Percentiles rank a stretch among this genome's conserved stretches.
Conservation (phyloP, 2,329 filamentous ascomycete genomes). For the Penicillium sp. region DNA sequence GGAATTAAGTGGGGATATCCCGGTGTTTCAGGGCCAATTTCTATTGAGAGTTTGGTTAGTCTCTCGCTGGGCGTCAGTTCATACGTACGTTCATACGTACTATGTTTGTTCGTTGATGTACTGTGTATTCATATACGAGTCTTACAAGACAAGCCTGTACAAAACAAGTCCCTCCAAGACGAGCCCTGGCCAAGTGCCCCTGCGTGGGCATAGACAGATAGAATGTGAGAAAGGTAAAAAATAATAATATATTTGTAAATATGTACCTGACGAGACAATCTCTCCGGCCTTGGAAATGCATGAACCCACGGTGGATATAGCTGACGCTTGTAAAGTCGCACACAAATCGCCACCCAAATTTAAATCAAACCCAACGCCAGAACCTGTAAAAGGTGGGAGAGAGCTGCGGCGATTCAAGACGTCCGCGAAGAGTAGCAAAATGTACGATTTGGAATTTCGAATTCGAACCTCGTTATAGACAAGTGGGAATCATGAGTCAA, state of each 20-base stretch:
- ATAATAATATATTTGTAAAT: constrained; percentile 18
- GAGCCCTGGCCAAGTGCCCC: not conserved
- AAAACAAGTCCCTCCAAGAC: not conserved
- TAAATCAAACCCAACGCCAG: constrained; percentile 23
- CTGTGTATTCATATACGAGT: not conserved
- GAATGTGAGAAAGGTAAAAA: constrained; percentile 4
- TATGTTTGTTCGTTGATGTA: not conserved
- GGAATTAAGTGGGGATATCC: not conserved
- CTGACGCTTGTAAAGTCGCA: constrained; percentile 15
- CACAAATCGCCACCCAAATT: constrained; percentile 9
- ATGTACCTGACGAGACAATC: constrained; percentile 24
- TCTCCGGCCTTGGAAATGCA: constrained; percentile 5
- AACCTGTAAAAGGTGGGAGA: constrained; percentile 22
- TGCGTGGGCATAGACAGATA: not conserved
- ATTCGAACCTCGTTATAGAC: constrained; percentile 25
- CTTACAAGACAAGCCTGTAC: not conserved
- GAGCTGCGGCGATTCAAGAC: constrained; percentile 13
- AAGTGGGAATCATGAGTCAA: constrained; percentile 30
- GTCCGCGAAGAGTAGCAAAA: constrained; percentile 19
- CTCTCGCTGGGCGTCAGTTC: not conserved
- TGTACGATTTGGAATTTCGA: constrained; percentile 21
- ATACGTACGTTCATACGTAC: not conserved
- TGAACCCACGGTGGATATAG: constrained; percentile 14
- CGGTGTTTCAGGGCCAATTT: not conserved
- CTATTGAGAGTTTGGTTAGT: not conserved